phyloP scores from a whole-genome alignment of 352 stramenopile genomes.

The Aphanomyces cochlioides region DNA sequence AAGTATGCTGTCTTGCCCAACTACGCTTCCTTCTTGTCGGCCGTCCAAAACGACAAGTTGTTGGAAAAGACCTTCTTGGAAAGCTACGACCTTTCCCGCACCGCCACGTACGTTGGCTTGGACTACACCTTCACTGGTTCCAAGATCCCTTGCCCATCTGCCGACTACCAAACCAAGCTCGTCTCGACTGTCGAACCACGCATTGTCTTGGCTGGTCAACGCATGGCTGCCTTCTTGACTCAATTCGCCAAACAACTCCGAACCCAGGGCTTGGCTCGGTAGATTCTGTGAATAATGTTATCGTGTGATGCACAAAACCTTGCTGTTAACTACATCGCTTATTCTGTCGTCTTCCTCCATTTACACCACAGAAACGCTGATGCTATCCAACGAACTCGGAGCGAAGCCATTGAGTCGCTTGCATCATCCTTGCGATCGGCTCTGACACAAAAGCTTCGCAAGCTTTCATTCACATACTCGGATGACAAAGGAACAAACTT shows the following conservation, averaged over 20 bases:
- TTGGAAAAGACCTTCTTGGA: constrained; percentile 42
- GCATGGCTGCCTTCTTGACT: constrained; percentile 49
- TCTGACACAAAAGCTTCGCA: too few species aligned
- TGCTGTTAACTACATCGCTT: too few species aligned
- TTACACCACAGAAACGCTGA: too few species aligned
- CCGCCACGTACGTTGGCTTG: constrained; percentile 45
- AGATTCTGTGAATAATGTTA: background rate
- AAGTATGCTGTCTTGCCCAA: constrained; percentile 41
- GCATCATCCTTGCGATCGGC: too few species aligned
- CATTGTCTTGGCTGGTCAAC: constrained; percentile 49
- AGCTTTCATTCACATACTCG: too few species aligned
- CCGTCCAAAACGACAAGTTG: constrained; percentile 36
- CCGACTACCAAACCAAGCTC: constrained; percentile 40
- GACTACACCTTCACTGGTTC: constrained; percentile 31
- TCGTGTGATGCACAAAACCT: too few species aligned
- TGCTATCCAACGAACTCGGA: too few species aligned
- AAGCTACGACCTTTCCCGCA: constrained; percentile 42
- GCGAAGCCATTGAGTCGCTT: too few species aligned
- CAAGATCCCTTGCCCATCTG: constrained; percentile 44
- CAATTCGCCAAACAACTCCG: constrained; percentile 12
- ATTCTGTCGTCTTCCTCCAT: too few species aligned
- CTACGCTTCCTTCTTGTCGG: constrained; percentile 41
- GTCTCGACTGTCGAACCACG: constrained; percentile 44
- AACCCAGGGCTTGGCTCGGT: background rate
- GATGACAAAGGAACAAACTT: too few species aligned